Evolutionary conservation across 2,329 filamentous ascomycete genomes (phyloP), one percentile per base, ranked within the genome.

Genomic region (Herpomyces periplanetae): DNA sequence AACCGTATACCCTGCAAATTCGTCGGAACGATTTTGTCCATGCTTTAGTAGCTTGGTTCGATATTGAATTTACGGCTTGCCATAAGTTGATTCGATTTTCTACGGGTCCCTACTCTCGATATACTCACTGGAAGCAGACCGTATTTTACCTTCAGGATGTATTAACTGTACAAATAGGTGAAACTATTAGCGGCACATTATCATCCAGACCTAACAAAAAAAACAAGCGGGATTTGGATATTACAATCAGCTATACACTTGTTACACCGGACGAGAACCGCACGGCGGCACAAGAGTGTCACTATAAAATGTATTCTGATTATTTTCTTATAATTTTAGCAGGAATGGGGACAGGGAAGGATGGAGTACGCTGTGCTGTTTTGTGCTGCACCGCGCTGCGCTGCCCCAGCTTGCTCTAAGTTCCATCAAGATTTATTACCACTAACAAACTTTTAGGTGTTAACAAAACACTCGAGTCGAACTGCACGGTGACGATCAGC

Each of bases 41-140:
- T 41, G 80, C 80, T 22, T 47, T 96, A 22, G 84, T 96, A 30
- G 65, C 75, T 5, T 96, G 80, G 80, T 96, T 96, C 45, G 80
- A 96, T 37, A 91, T 96, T 31, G 75, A 91, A 35, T 96, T 96
- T 44, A 65, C 66, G 19, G 73, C 71, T 23, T 91, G 80, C 53
- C 80, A 96, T 53, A 91, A 91, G 53, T 66, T 71, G 13, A 71
- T 96, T 35, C 57, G 61, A 34, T 96, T 96, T 51, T 85, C 68
- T 20, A 96, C 80, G 8, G 80, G 80, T 10, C 80, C 80, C 11
- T 80, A 91, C 44, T 84, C 75, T 31, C 91, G 88, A 46, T 91
- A 91, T 46, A 96, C 80, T 8, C 80, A 96, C 51, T 96, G 80
- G 80, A 96, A 96, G 48, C 80, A 96, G 49, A 96, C 80, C 6